phyloP scores from a whole-genome alignment of 2,329 filamentous ascomycete species.

The Gliomastix tumulicola region DNA sequence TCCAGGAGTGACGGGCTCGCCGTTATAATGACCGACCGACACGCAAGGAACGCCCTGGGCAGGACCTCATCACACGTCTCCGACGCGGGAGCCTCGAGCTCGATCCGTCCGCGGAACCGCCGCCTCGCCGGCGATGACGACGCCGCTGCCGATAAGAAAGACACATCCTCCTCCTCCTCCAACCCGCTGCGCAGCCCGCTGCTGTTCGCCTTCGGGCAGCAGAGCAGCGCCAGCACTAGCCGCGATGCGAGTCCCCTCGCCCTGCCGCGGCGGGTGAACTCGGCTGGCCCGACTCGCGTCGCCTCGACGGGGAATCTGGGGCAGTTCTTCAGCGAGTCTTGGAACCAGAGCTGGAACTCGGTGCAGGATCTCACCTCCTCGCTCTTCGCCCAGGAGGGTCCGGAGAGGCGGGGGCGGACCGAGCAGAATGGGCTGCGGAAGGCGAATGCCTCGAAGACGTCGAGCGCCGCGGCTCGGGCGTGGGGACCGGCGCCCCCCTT shows the following conservation, averaged over 20 bases:
- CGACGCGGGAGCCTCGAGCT: conserved; percentile 26
- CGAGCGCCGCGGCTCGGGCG: conserved; percentile 3
- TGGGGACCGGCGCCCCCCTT: conserved; percentile 47
- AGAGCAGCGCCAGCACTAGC: conserved; percentile 26
- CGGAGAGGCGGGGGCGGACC: neutral
- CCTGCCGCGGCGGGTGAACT: conserved; percentile 17
- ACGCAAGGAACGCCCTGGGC: conserved; percentile 14
- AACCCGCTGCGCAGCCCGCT: conserved; percentile 6
- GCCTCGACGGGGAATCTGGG: conserved; percentile 24
- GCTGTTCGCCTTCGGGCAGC: conserved; percentile 14
- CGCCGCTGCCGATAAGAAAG: too few species aligned
- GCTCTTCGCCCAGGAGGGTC: conserved; percentile 16
- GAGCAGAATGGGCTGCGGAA: neutral
- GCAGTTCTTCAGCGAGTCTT: conserved; percentile 41
- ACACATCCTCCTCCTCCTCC: neutral
- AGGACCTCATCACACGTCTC: conserved; percentile 26
- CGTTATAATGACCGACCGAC: conserved; percentile 26
- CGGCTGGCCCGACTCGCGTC: conserved; percentile 16
- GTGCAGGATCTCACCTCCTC: conserved; percentile 47
- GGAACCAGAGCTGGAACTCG: conserved; percentile 47
- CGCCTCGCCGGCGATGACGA: too few species aligned
- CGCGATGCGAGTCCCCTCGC: conserved; percentile 38
- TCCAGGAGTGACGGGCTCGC: conserved; percentile 18
- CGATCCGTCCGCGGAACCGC: conserved; percentile 43
- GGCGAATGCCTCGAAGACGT: conserved; percentile 24